These are phyloP conservation scores for Hibiscus mutabilis DNA, from an alignment of 345 rosid species.

Conservation along the genomic window DNA sequence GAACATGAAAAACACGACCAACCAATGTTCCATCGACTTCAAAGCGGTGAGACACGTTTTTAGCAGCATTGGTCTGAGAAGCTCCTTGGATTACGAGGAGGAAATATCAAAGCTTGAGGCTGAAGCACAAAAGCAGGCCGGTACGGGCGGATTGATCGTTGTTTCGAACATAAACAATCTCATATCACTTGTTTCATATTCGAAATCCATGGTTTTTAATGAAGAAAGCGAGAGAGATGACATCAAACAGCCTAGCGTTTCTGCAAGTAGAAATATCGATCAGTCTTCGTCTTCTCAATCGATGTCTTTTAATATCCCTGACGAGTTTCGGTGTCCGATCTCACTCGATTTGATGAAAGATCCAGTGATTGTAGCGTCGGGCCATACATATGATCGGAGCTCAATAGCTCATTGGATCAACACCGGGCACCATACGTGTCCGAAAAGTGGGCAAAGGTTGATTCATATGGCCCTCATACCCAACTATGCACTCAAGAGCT, in stretches of 20 bases:
- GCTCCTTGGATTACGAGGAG: slow-evolving; percentile 35
- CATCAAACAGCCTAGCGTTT: slow-evolving; percentile 14
- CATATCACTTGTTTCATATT: slow-evolving; percentile 39
- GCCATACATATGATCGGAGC: slow-evolving; percentile 54
- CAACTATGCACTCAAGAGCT: slow-evolving; percentile 56
- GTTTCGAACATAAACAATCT: slow-evolving; percentile 64
- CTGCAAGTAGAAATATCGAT: slow-evolving; percentile 19
- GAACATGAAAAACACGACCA: slow-evolving; percentile 13
- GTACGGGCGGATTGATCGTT: slow-evolving; percentile 54
- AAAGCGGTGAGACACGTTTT: slow-evolving; percentile 31
- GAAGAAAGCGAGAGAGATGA: slow-evolving; percentile 28
- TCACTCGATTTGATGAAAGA: slow-evolving; percentile 63
- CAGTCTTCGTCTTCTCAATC: slow-evolving; percentile 37
- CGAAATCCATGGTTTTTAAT: slow-evolving; percentile 35
- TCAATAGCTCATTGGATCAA: slow-evolving; percentile 65
- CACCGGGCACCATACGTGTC: slow-evolving; percentile 62
- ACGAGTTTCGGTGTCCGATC: slow-evolving; percentile 61
- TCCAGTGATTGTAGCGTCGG: slow-evolving; percentile 58
- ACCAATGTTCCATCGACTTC: not conserved
- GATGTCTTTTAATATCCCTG: slow-evolving; percentile 31
- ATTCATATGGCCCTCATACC: slow-evolving; percentile 65
- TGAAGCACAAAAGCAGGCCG: slow-evolving; percentile 57
- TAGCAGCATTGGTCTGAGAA: slow-evolving; percentile 40
- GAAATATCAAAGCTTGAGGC: slow-evolving; percentile 46
- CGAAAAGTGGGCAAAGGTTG: slow-evolving; percentile 54